Conservation (phyloP, 805 yeast genomes). For the Wickerhamiella domercqiae region DNA sequence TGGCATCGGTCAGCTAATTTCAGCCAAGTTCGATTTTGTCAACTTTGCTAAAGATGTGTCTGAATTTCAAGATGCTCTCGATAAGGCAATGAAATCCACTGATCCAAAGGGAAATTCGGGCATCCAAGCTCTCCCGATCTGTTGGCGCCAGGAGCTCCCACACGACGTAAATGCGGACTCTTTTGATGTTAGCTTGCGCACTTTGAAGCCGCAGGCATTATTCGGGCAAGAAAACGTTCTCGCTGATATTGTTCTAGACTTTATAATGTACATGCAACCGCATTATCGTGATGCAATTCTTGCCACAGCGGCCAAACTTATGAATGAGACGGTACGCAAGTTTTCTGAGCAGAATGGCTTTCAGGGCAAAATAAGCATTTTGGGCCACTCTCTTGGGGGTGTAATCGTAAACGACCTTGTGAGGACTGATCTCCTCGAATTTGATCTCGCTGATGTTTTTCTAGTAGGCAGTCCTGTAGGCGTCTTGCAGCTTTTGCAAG, state of each 20-base stretch:
- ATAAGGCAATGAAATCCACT: slow-evolving; percentile 2
- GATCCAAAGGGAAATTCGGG: slow-evolving; percentile 23
- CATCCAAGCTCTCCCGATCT: slow-evolving; percentile 74
- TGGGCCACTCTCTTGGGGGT: slow-evolving; percentile 90
- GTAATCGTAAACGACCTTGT: slow-evolving; percentile 67
- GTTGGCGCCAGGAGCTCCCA: slow-evolving; percentile 62
- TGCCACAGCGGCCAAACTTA: slow-evolving; percentile 41
- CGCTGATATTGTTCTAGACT: slow-evolving; percentile 78
- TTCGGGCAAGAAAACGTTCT: slow-evolving; percentile 33
- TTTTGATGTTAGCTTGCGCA: slow-evolving; percentile 8
- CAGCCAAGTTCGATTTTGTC: slow-evolving; percentile 60
- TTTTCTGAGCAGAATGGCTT: slow-evolving; percentile 48
- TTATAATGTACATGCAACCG: slow-evolving; percentile 61
- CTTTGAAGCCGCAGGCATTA: slow-evolving; percentile 11
- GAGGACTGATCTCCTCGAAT: slow-evolving; percentile 33
- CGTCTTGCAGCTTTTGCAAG: slow-evolving; percentile 59
- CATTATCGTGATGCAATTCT: slow-evolving; percentile 46
- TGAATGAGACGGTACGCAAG: slow-evolving; percentile 45
- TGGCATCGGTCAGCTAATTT: slow-evolving; percentile 86
- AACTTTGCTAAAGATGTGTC: slow-evolving; percentile 79
- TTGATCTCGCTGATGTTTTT: slow-evolving; percentile 60
- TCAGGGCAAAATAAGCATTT: slow-evolving; percentile 21
- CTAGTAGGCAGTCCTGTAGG: slow-evolving; percentile 87
- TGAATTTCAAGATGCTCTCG: slow-evolving; percentile 27
- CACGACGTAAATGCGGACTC: slow-evolving; percentile 15